Evolutionary conservation across 495 filamentous ascomycete species (phyloP), one percentile per base, ranked within the genome.

Genomic region (Talaromyces ruber): DNA sequence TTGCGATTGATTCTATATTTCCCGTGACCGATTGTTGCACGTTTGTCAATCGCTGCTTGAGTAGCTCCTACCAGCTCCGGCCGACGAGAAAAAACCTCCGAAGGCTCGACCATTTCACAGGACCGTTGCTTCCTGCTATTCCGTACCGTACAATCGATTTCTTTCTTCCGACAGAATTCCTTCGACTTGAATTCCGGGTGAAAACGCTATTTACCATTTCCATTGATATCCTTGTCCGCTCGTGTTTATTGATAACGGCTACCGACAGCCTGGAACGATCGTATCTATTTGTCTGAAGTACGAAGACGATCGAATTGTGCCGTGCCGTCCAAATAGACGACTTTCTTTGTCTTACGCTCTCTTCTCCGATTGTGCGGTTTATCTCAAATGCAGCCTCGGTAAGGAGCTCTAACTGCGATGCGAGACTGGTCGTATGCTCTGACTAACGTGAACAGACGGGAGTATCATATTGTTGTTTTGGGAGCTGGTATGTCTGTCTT

Each of bases 401-500:
- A 74, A 76, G 77, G 74, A 51, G 28, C 53, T 58, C 24, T 51
- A 53, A 61, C 57, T 64, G 32, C 28, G 56, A 60, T 53, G 62
- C n/a, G 24, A 32, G 26, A 21, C 60, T 54, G 59, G 34, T 51
- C 21, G n/a, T 28, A 54, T n/a, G 62, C 43, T 5, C 61, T 14
- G 53, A 63, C 37, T 53, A 50, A 53, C 45, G 24, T 57, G 16
- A 52, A 59, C 16, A 89, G 87, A 75, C 84, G 87, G 74, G 92
- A 95, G 81, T 96, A 94, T 71, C 88, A 94, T 68, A 92, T 96
- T 72, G 92, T 96, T 65, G 91, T 97, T 57, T 77, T 97, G 66
- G 92, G 92, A 70, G 88, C 92, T 73, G 91, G 89, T 91, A 75
- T 70, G 86, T 32, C 43, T 28, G 63, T 64, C 30, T 55, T n/a